Conservation (phyloP, 2,329 filamentous ascomycete species). For the Beauveria rudraprayagi region DNA sequence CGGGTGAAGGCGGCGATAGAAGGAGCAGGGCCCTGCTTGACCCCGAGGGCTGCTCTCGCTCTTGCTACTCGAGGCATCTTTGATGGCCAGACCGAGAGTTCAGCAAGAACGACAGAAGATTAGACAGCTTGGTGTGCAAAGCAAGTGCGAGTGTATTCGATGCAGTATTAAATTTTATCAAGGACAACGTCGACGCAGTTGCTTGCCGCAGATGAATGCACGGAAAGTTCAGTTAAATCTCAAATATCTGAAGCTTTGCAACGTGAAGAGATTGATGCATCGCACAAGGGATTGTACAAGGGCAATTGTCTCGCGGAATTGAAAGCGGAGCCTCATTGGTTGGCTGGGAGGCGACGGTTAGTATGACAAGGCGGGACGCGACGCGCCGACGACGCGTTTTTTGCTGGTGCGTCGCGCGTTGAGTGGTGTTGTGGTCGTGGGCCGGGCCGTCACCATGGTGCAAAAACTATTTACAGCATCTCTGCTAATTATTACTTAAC, state of each 20-base stretch:
- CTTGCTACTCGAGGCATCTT: slow-evolving; percentile 21
- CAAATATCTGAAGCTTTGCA: not conserved
- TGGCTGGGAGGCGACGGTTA: slow-evolving; percentile 8
- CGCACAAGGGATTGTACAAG: not conserved
- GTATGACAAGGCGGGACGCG: not conserved
- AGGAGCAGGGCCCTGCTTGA: slow-evolving; percentile 15
- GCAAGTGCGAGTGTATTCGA: not conserved
- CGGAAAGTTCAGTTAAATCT: not conserved
- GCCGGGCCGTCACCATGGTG: not conserved
- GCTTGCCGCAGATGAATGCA: not conserved
- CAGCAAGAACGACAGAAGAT: not conserved
- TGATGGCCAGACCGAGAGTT: not conserved
- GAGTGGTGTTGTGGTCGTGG: not conserved
- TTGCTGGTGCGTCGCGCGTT: not conserved
- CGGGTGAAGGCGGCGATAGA: slow-evolving; percentile 38
- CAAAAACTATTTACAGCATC: too few relatives aligned
- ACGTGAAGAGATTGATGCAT: not conserved
- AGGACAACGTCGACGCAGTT: not conserved
- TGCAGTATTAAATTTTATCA: not conserved
- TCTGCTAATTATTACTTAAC: too few relatives aligned
- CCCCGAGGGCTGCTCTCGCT: slow-evolving; percentile 17
- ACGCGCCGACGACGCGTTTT: slow-evolving; percentile 7
- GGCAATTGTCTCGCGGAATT: not conserved
- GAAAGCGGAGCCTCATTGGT: slow-evolving; percentile 8
- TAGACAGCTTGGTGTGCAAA: not conserved